phyloP scores from a whole-genome alignment of 176 grass and related monocot species.

The Hsuehochloa calcarea region DNA sequence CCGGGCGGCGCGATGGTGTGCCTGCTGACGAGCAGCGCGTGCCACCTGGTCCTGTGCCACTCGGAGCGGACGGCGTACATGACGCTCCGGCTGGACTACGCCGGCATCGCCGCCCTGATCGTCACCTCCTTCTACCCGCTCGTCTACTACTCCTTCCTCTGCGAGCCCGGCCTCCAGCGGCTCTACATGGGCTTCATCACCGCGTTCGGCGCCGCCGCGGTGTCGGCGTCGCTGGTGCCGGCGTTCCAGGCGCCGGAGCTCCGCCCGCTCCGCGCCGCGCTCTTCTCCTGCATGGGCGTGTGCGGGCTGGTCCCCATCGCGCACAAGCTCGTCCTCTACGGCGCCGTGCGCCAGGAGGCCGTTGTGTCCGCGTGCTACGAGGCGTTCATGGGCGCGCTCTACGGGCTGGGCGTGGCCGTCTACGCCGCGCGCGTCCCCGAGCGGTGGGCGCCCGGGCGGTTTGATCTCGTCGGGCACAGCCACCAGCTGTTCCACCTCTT shows the following conservation, averaged over 20 bases:
- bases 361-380: constrained; percentile 45
- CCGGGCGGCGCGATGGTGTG: constrained; percentile 76
- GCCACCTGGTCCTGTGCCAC: constrained; percentile 83
- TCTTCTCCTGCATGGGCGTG: constrained; percentile 73
- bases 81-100: constrained; percentile 81
- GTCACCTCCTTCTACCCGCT: constrained; percentile 87
- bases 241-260: constrained; percentile 63
- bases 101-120: constrained; percentile 77
- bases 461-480: constrained; percentile 85
- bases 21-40: constrained; percentile 75
- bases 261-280: constrained; percentile 54
- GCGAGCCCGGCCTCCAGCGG: constrained; percentile 25
- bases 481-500: constrained; percentile 92
- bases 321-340: constrained; percentile 58
- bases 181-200: constrained; percentile 76
- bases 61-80: constrained; percentile 62
- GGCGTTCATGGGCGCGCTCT: constrained; percentile 68
- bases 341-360: constrained; percentile 36
- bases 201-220: constrained; percentile 36
- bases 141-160: constrained; percentile 87
- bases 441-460: constrained; percentile 74
- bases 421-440: constrained; percentile 71
- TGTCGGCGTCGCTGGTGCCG: constrained; percentile 51
- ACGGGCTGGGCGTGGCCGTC: constrained; percentile 56
- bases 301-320: constrained; percentile 62